Conservation (phyloP, 2,329 filamentous ascomycete genomes). For the Atkinsonella texensis region DNA sequence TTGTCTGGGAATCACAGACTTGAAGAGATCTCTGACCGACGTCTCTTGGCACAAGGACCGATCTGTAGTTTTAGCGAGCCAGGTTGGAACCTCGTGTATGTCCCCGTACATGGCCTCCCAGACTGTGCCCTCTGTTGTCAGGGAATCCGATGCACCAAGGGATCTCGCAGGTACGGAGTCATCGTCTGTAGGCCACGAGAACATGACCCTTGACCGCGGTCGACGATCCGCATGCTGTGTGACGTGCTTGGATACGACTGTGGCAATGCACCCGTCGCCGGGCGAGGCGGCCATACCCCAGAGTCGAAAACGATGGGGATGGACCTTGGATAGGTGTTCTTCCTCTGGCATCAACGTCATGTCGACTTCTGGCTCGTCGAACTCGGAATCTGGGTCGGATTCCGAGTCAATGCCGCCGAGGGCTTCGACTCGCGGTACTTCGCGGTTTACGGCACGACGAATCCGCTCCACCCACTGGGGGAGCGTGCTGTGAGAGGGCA, state of each 20-base stretch:
- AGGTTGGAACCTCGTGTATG: constrained; percentile 33
- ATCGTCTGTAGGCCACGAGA: constrained; percentile 18
- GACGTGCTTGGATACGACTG: constrained; percentile 36
- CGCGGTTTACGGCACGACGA: constrained; percentile 28
- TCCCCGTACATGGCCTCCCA: constrained; percentile 50
- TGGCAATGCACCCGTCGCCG: constrained; percentile 37
- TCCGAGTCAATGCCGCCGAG: constrained; percentile 21
- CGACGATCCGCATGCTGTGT: constrained; percentile 35
- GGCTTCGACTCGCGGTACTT: constrained; percentile 33
- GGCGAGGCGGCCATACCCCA: constrained; percentile 42
- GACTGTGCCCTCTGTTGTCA: constrained; percentile 42
- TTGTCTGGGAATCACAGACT: constrained; percentile 22
- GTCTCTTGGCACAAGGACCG: constrained; percentile 9
- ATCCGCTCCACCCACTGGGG: constrained; percentile 38
- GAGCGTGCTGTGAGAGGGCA: constrained; percentile 16
- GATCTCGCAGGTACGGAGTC: not conserved
- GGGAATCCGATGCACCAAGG: constrained; percentile 8
- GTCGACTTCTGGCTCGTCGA: constrained; percentile 9
- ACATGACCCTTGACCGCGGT: constrained; percentile 24
- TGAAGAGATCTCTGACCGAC: constrained; percentile 26
- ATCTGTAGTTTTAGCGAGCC: constrained; percentile 15
- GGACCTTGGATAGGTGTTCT: constrained; percentile 27
- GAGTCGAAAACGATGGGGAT: constrained; percentile 37
- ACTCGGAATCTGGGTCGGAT: constrained; percentile 10
- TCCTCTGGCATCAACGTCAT: constrained; percentile 13